Percentiles rank a stretch among this genome's conserved stretches.
Conservation (phyloP, 352 stramenopile species). For the Globisporangium spiculum region DNA sequence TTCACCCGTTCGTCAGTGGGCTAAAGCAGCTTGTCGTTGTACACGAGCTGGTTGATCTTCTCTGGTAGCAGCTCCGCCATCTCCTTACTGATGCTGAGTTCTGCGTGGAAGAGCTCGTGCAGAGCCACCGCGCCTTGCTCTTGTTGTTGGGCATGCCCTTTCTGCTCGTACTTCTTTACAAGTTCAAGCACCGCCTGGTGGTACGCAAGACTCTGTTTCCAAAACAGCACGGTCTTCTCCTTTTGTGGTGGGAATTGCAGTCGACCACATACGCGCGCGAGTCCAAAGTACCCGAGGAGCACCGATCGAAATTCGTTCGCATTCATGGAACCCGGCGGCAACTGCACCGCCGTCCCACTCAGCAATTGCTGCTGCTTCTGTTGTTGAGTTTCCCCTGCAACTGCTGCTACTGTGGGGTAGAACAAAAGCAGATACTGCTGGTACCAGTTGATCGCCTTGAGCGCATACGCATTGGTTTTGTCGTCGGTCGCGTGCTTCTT, state of each 20-base stretch:
- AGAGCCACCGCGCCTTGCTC: slow-evolving; percentile 22
- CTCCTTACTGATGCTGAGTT: slow-evolving; percentile 57
- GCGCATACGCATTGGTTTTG: slow-evolving; percentile 47
- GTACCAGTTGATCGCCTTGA: slow-evolving; percentile 70
- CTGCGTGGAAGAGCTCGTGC: slow-evolving; percentile 38
- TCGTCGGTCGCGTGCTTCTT: slow-evolving; percentile 28
- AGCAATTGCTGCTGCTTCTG: slow-evolving; percentile 23
- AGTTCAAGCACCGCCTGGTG: slow-evolving; percentile 43
- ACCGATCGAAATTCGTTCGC: slow-evolving; percentile 42
- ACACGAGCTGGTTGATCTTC: slow-evolving; percentile 80
- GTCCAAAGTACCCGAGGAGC: slow-evolving; percentile 54
- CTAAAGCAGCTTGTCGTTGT: slow-evolving; percentile 55
- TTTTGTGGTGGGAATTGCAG: slow-evolving; percentile 37
- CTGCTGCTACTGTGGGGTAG: slow-evolving; percentile 27
- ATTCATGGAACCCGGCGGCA: slow-evolving; percentile 30
- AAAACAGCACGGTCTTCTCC: slow-evolving; percentile 54
- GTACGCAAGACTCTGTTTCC: slow-evolving; percentile 57
- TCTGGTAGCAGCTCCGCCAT: slow-evolving; percentile 66
- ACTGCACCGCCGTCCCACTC: slow-evolving; percentile 26
- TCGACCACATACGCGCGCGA: slow-evolving; percentile 63
- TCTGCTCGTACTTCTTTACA: slow-evolving; percentile 33
- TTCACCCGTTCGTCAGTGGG: not conserved
- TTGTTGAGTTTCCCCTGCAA: slow-evolving; percentile 9
- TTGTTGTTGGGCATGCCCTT: not conserved
- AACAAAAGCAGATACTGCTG: slow-evolving; percentile 71